Conservation (phyloP, 768 basidiomycete species). For the Dioszegia hungarica region DNA sequence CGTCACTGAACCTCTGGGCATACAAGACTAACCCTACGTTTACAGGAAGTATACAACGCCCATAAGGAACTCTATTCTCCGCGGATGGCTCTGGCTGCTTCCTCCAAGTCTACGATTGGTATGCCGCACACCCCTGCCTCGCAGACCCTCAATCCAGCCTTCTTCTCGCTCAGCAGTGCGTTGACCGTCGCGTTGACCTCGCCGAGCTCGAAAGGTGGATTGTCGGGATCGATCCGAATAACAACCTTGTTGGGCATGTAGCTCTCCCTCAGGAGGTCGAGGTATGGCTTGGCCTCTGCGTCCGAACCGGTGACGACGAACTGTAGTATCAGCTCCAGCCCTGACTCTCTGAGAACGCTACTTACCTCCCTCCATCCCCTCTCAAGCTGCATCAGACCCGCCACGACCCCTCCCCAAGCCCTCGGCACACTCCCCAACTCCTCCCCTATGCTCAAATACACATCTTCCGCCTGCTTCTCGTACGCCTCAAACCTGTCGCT, state of each 20-base stretch:
- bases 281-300: conserved; percentile 58
- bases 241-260: conserved; percentile 67
- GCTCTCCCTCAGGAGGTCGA: conserved; percentile 59
- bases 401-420: conserved; percentile 28
- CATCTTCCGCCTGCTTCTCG: conserved; percentile 22
- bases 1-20: no score
- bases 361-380: conserved; percentile 35
- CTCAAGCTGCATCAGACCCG: conserved; percentile 34
- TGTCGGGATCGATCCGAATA: conserved; percentile 54
- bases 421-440: conserved; percentile 34
- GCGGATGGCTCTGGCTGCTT: conserved; percentile 8
- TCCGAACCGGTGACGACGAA: conserved; percentile 26
- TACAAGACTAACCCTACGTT: no score
- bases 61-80: no score
- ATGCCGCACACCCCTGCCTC: conserved; percentile 32
- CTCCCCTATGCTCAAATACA: conserved; percentile 23
- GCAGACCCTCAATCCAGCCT: conserved; percentile 29
- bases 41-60: no score
- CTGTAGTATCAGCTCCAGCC: conserved; percentile 7
- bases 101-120: conserved; percentile 24
- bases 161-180: conserved; percentile 18
- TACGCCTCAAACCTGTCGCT: conserved; percentile 24
- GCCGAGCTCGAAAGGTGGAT: conserved; percentile 19
- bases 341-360: not conserved
- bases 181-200: conserved; percentile 26